These are phyloP conservation scores for Globisporangium splendens DNA, from an alignment of 352 stramenopile genomes.

Conservation along the genomic window DNA sequence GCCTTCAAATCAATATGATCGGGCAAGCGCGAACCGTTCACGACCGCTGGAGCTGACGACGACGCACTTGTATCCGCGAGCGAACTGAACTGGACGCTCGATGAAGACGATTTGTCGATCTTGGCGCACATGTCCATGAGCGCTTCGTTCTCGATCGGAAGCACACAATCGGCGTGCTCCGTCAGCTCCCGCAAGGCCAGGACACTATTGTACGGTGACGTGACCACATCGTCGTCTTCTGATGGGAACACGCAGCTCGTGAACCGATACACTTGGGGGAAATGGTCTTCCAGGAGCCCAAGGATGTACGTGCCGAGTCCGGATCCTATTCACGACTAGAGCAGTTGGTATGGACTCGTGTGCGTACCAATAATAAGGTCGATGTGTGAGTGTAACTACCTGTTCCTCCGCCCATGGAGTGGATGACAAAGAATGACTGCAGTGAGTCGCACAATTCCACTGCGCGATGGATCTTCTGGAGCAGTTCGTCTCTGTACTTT, in stretches of 20 bases:
- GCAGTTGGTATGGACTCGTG: neutral
- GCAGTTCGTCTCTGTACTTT: constrained; percentile 81
- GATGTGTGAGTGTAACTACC: too few relatives aligned
- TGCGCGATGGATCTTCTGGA: constrained; percentile 63
- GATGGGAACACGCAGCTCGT: constrained; percentile 79
- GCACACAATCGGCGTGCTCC: constrained; percentile 86
- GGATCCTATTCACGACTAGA: constrained; percentile 36
- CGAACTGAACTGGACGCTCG: constrained; percentile 11
- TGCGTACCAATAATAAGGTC: too few relatives aligned
- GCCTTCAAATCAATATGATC: constrained; percentile 43
- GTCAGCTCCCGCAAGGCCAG: constrained; percentile 76
- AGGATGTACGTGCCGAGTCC: constrained; percentile 90
- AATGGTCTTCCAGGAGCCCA: constrained; percentile 78
- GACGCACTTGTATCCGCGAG: constrained; percentile 9
- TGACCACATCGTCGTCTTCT: constrained; percentile 91
- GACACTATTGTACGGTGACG: constrained; percentile 92
- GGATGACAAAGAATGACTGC: constrained; percentile 91
- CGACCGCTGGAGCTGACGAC: constrained; percentile 9
- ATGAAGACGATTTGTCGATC: constrained; percentile 22
- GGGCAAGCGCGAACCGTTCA: constrained; percentile 36
- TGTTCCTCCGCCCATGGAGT: constrained; percentile 91
- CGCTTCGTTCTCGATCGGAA: constrained; percentile 91
- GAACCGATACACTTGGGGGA: constrained; percentile 82
- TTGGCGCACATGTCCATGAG: constrained; percentile 67
- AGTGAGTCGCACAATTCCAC: constrained; percentile 89